These are phyloP conservation scores for Skeletonema costatum DNA, from an alignment of 108 stramenopile species.

Conservation along the genomic window DNA sequence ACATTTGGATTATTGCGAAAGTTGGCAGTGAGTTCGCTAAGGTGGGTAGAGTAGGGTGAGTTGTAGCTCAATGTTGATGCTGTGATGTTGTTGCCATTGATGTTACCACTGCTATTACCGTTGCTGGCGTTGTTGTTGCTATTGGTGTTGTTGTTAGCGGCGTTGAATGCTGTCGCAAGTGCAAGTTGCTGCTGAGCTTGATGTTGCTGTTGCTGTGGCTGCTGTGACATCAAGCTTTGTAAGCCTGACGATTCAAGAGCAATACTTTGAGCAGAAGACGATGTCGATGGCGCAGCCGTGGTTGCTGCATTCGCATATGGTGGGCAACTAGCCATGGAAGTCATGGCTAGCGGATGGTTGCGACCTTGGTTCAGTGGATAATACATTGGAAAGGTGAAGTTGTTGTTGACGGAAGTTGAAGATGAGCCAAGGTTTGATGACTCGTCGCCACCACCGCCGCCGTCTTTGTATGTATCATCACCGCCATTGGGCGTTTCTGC, in stretches of 20 bases:
- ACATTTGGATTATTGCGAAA: slow-evolving; percentile 1
- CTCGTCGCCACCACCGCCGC: not conserved
- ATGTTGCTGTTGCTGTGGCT: not conserved
- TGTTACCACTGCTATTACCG: not conserved
- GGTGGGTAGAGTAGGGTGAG: slow-evolving; percentile 6
- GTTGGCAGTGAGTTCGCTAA: slow-evolving; percentile 13
- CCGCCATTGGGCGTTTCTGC: not conserved
- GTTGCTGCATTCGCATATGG: not conserved
- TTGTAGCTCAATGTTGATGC: not conserved
- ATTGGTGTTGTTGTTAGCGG: not conserved
- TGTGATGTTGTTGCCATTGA: not conserved
- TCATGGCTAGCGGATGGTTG: slow-evolving; percentile 37
- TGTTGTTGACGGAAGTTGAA: not conserved
- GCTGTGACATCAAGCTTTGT: not conserved
- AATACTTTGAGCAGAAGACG: not conserved
- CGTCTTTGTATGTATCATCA: not conserved
- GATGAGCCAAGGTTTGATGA: not conserved
- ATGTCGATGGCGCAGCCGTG: not conserved
- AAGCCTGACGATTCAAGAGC: not conserved
- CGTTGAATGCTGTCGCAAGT: not conserved
- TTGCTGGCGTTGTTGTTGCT: not conserved
- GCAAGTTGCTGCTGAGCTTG: slow-evolving; percentile 1
- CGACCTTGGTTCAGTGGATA: slow-evolving; percentile 2
- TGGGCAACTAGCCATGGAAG: slow-evolving; percentile 31
- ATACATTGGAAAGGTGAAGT: slow-evolving; percentile 1